phyloP scores from a whole-genome alignment of 139 green algal species.

The Astrephomene gubernaculifera region DNA sequence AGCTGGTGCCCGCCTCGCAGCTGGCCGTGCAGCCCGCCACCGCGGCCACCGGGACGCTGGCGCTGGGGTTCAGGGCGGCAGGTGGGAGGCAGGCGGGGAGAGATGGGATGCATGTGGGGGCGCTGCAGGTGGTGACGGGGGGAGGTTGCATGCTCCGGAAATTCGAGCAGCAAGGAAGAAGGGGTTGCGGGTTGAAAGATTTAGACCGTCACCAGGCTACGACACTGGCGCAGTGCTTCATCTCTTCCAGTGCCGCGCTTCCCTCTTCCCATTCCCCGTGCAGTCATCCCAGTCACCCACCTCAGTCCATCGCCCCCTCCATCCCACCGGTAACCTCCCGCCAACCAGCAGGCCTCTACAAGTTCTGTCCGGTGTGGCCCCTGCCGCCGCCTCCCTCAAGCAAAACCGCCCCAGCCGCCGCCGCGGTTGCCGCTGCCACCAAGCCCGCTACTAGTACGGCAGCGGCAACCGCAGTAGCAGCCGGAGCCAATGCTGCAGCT shows the following conservation, averaged over 20 bases:
- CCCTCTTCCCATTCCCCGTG: no score
- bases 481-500: not conserved
- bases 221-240: no score
- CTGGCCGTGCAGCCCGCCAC: slow-evolving; percentile 9
- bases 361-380: slow-evolving; percentile 12
- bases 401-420: not conserved
- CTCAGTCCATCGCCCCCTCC: not conserved
- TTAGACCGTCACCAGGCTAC: no score
- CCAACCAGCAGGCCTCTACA: slow-evolving; percentile 21
- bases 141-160: no score
- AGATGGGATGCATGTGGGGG: no score
- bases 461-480: not conserved
- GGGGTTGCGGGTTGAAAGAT: no score
- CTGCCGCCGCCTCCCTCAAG: not conserved
- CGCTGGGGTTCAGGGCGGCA: not conserved
- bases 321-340: not conserved
- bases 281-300: no score
- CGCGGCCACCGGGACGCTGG: not conserved
- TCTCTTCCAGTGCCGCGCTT: no score
- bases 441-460: not conserved
- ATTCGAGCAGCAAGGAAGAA: no score
- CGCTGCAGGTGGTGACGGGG: no score
- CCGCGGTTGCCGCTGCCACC: no score
- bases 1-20: not conserved
- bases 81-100: no score